Conservation (phyloP, 352 stramenopile genomes). For the Aphanomyces stellatus region DNA sequence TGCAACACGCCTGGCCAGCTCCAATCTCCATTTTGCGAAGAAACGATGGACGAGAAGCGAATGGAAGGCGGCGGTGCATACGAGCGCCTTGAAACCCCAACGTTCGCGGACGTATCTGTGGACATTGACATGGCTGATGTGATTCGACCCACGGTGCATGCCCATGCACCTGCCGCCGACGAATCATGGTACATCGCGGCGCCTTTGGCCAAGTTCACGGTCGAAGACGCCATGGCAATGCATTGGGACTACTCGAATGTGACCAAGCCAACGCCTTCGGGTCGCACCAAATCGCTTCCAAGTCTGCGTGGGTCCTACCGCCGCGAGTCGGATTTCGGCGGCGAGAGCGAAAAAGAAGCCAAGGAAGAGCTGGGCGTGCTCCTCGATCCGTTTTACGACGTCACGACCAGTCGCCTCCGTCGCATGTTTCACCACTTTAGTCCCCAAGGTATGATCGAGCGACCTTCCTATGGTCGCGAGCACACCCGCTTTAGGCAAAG, state of each 20-base stretch:
- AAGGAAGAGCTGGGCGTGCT: constrained; percentile 24
- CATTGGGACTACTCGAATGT: constrained; percentile 6
- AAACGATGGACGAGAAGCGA: no score
- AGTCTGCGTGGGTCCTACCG: not conserved
- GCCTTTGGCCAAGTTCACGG: constrained; percentile 1
- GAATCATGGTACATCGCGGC: not conserved
- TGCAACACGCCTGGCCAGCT: no score
- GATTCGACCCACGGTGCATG: no score
- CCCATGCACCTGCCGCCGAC: no score
- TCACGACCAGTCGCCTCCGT: constrained; percentile 32
- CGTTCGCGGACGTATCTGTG: no score
- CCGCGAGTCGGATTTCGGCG: not conserved
- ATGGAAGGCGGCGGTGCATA: no score
- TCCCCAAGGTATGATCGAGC: constrained; percentile 14
- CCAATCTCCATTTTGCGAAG: no score
- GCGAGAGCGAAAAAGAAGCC: not conserved
- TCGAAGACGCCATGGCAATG: constrained; percentile 1
- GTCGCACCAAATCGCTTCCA: not conserved
- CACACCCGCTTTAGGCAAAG: constrained; percentile 23
- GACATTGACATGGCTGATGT: no score
- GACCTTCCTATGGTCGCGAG: no score
- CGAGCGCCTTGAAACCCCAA: no score
- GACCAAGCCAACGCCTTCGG: not conserved
- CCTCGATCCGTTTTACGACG: constrained; percentile 80
- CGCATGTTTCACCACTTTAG: constrained; percentile 19